phyloP scores from a whole-genome alignment of 2,329 filamentous ascomycete genomes.

The Pestalotiopsis sp. region DNA sequence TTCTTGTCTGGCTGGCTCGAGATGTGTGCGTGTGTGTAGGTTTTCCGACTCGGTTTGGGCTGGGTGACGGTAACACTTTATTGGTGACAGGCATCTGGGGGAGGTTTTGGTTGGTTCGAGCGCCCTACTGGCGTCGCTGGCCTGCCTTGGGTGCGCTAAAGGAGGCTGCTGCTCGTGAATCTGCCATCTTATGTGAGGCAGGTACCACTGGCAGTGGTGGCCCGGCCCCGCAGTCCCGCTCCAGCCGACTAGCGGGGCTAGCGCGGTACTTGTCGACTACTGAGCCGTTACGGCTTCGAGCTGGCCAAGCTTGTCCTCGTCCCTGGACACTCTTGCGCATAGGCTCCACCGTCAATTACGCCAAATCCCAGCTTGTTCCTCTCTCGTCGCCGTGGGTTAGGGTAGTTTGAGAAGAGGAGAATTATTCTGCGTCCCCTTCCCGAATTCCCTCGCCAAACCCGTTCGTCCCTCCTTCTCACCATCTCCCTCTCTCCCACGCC shows the following conservation, averaged over 20 bases:
- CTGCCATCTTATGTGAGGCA: conserved; percentile 16
- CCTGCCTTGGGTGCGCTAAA: no score
- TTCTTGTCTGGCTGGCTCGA: no score
- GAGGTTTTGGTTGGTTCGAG: no score
- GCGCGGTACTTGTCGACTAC: conserved; percentile 3
- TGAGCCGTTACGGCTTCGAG: neutral
- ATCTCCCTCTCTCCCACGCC: neutral
- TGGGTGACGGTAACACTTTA: no score
- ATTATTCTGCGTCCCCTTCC: conserved; percentile 16
- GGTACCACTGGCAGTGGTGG: neutral
- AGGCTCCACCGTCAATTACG: conserved; percentile 15
- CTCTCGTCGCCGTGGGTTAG: conserved; percentile 15
- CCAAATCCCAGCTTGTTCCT: conserved; percentile 15
- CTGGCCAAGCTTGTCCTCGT: conserved; percentile 6
- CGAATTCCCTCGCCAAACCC: conserved; percentile 14
- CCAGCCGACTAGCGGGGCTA: neutral
- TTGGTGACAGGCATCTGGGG: no score
- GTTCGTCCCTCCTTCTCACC: conserved; percentile 12
- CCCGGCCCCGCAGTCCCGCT: conserved; percentile 10
- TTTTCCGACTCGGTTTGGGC: no score
- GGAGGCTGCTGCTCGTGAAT: neutral
- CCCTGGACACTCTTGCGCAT: conserved; percentile 13
- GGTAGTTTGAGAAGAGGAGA: conserved; percentile 17
- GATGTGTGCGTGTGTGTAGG: no score
- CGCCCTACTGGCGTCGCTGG: no score